Base-by-base conservation (phyloP, 164 flowering plant genomes). In the Hamamelis virginiana region DNA sequence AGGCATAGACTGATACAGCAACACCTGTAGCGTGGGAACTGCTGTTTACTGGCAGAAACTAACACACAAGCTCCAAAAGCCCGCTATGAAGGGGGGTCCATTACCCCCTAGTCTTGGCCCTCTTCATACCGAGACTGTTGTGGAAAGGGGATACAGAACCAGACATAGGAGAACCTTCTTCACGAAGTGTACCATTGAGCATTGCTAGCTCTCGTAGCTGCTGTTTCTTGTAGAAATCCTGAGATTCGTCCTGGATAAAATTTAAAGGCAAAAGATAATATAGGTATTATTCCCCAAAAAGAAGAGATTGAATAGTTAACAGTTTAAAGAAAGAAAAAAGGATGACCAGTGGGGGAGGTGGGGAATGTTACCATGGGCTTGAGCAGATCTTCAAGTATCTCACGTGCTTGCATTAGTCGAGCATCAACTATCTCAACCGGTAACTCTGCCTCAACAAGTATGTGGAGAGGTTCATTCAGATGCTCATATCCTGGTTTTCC, bases 401-500 rank as follows among this genome's bases (percentile, higher is more conserved):
- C 94, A 64, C 87, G 87, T 16, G 98, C 98, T 82, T 93, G 98
- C 87, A 91, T 78, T 25, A 93, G 76, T 59, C 91, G 96, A 65
- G 88, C 75, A 82, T 93, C 98, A 69, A 93, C 72, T 69, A 89
- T 83, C 68, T 93, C 98, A 77, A 82, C 88, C 5, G 97, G 98
- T 62, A 93, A 67, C 75, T 93, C 98, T 51, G 94, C 98, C 84
- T 93, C 98, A 61, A 93, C 90, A 25, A 93, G 83, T 60, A 93
- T 80, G 68, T 93, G 97, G 44, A 93, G 94, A 56, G 98, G 98
- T 74, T 93, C 98, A 80, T 89, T 89, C 77, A 93, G 76, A 84
- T 93, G 98, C 70, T 93, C 98, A 75, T 85, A 93, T 16, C 98
- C 98, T 0, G 91, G 97, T 74, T 93, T 93, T 43, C 98, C 98